A percentile compares a stretch with the other conserved stretches of the same genome.
These are phyloP conservation scores for Knoxdaviesia capensis DNA, from an alignment of 2,329 filamentous ascomycete species.

Conservation along the genomic window DNA sequence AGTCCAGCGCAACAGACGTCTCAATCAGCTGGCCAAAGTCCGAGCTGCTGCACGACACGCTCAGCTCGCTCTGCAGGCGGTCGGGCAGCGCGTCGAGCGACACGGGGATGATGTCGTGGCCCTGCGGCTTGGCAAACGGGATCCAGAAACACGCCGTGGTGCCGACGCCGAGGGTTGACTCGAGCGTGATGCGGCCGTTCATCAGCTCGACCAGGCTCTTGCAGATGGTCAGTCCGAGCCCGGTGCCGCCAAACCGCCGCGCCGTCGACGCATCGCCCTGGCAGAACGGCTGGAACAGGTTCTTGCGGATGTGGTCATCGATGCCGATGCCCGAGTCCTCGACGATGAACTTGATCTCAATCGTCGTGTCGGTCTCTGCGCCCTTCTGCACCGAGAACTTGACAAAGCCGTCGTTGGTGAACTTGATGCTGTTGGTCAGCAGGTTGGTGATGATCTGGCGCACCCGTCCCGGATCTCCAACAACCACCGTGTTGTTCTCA, in stretches of 20 bases:
- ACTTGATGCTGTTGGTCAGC: constrained; percentile 59
- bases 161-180: constrained; percentile 45
- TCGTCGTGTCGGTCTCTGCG: constrained; percentile 40
- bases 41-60: constrained; percentile 46
- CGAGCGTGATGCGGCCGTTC: constrained; percentile 52
- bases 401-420: constrained; percentile 48
- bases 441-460: constrained; percentile 71
- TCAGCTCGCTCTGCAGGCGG: constrained; percentile 41
- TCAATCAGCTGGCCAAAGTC: constrained; percentile 31
- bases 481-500: constrained; percentile 51
- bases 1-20: constrained; percentile 15
- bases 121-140: constrained; percentile 52
- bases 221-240: constrained; percentile 59
- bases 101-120: constrained; percentile 27
- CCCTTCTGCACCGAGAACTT: constrained; percentile 44
- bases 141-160: constrained; percentile 63
- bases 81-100: constrained; percentile 46
- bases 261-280: constrained; percentile 68
- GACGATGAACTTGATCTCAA: constrained; percentile 51
- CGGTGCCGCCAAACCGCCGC: constrained; percentile 59
- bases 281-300: constrained; percentile 68
- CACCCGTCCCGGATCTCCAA: constrained; percentile 69
- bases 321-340: constrained; percentile 70
- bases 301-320: constrained; percentile 52
- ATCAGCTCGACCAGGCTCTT: constrained; percentile 67